These are phyloP conservation scores for Alisma plantagoaquatica DNA, from an alignment of 106 monocot genomes.

Conservation along the genomic window DNA sequence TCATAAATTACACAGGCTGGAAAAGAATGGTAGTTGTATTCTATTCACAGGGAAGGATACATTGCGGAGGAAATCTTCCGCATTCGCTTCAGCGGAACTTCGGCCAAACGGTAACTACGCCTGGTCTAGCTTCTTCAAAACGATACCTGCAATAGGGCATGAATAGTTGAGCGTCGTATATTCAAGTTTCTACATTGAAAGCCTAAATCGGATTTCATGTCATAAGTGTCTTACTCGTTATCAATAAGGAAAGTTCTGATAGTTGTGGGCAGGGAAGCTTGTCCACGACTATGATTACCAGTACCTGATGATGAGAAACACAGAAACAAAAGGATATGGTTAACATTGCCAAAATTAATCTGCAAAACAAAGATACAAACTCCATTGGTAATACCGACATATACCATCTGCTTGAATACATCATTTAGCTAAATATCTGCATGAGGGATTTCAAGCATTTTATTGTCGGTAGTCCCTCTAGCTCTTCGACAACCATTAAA, in stretches of 20 bases:
- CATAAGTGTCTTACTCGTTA: conserved; percentile 33
- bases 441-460: not conserved
- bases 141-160: conserved; percentile 40
- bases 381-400: not conserved
- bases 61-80: too few species aligned
- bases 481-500: not conserved
- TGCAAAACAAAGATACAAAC: not conserved
- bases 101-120: conserved; percentile 53
- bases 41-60: too few species aligned
- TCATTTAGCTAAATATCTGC: not conserved
- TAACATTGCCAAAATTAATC: not conserved
- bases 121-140: conserved; percentile 72
- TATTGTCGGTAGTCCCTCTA: not conserved
- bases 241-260: conserved; percentile 80
- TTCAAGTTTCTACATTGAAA: not conserved
- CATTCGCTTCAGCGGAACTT: conserved; percentile 41
- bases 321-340: not conserved
- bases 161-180: not conserved
- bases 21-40: too few species aligned
- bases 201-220: not conserved
- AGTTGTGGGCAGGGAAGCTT: conserved; percentile 67
- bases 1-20: too few species aligned
- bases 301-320: conserved; percentile 30
- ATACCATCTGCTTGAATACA: too few species aligned
- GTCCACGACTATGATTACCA: conserved; percentile 86